phyloP scores from a whole-genome alignment of 768 basidiomycete species.

The Sarcodon aspratus region DNA sequence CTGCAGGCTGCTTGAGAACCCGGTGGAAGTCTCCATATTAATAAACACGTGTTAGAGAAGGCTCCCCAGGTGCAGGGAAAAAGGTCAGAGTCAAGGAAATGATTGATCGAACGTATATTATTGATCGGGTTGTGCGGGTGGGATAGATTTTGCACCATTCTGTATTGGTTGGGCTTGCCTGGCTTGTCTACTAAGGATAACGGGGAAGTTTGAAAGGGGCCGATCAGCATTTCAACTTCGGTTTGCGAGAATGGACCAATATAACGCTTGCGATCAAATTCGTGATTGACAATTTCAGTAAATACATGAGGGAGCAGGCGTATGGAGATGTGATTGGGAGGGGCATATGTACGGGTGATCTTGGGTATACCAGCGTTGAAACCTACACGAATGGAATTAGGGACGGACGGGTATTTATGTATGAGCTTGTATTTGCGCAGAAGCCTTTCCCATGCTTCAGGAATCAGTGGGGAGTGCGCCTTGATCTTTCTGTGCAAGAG shows the following conservation, averaged over 20 bases:
- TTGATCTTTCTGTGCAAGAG: too few relatives aligned
- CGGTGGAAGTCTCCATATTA: too few relatives aligned
- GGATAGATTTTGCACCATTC: too few relatives aligned
- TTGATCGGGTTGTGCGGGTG: too few relatives aligned
- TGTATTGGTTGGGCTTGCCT: conserved; percentile 10
- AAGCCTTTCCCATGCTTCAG: conserved; percentile 22
- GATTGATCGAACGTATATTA: conserved; percentile 20
- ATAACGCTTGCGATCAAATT: conserved; percentile 8
- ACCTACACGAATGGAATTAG: conserved; percentile 13
- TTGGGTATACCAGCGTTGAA: conserved; percentile 23
- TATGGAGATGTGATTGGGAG: conserved; percentile 19
- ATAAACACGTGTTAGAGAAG: too few relatives aligned
- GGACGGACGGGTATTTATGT: conserved; percentile 16
- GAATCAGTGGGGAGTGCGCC: too few relatives aligned
- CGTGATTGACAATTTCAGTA: neutral
- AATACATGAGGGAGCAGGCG: conserved; percentile 12
- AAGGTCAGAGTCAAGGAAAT: conserved; percentile 17
- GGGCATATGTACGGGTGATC: too few relatives aligned
- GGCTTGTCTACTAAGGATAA: conserved; percentile 18
- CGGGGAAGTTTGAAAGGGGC: conserved; percentile 19
- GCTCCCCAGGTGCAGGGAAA: too few relatives aligned
- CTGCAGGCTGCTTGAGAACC: too few relatives aligned
- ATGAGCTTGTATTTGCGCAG: conserved; percentile 12
- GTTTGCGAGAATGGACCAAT: conserved; percentile 3
- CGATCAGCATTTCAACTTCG: conserved; percentile 8